Evolutionary conservation across 164 flowering plant species (phyloP).

Genomic region (Warburgia ugandensis): DNA sequence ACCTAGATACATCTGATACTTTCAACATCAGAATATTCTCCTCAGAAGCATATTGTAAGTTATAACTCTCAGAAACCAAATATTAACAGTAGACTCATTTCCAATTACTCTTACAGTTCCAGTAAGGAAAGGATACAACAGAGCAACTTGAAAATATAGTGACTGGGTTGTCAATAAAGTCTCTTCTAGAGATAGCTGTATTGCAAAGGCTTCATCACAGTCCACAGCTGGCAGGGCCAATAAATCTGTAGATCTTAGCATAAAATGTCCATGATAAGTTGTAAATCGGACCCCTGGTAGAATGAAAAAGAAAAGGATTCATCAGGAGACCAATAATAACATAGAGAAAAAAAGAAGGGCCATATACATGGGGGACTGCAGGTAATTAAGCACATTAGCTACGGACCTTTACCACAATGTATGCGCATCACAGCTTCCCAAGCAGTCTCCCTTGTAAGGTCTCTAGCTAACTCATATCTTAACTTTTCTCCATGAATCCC

Average conservation of each 20-base stretch:
- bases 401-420: slow-evolving; percentile 95
- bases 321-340: not conserved
- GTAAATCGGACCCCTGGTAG: slow-evolving; percentile 78
- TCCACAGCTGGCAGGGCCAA: slow-evolving; percentile 97
- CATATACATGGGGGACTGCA: not conserved
- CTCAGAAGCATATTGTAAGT: too few relatives aligned
- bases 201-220: slow-evolving; percentile 96
- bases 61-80: too few relatives aligned
- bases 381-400: not conserved
- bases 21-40: too few relatives aligned
- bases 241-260: slow-evolving; percentile 88
- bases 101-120: not conserved
- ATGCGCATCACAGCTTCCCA: slow-evolving; percentile 99
- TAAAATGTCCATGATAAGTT: slow-evolving; percentile 90
- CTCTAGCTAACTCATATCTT: slow-evolving; percentile 76
- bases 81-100: not conserved
- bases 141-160: slow-evolving; percentile 93
- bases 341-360: not conserved
- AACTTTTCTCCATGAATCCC: slow-evolving; percentile 59
- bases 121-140: slow-evolving; percentile 78
- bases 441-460: slow-evolving; percentile 94
- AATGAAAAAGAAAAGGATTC: slow-evolving; percentile 11
- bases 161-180: slow-evolving; percentile 71
- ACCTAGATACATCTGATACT: too few relatives aligned
- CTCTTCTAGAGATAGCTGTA: slow-evolving; percentile 88